Base-by-base conservation (phyloP, 2,329 filamentous ascomycete genomes). In the Aspergillus ochraceoroseus region DNA sequence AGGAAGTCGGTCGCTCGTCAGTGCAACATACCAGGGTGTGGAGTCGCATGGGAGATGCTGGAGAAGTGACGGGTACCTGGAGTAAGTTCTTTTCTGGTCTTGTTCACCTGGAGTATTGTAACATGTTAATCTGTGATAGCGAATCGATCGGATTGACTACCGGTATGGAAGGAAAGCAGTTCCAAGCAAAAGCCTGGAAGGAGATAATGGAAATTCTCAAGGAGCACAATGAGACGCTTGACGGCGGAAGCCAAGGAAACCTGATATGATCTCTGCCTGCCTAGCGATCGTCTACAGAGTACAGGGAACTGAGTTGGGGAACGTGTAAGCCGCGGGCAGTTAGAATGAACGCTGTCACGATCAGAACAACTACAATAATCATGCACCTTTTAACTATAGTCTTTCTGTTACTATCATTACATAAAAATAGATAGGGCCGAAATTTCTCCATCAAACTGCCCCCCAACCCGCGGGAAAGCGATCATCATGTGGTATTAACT, bases 11-110 rank as follows among this genome's bases (percentile, higher is more conserved):
- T 61, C 64, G 3, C 53, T 72, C 14, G 63, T 70, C 11, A 64
- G 62, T 34, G 70, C 64, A 1, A 66, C 66, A 4, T 52, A 63
- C 19, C 57, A 67, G 18, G 69, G 69, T 0, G 50, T 57, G 4
- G 66, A 72, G 31, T 63, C 61, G 6, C 64, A 71, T 40, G 70
- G 70, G 2, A 61, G 59, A 45, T 66, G 64, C 47, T 72, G 67
- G 69, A 62, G 62, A 29, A 62, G 65, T 45, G 67, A 69, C 44
- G 58, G 56, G 22, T 58, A 62, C 40, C 46, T 61, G 14, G 58
- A 63, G 61, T 65, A 57, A 48, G 62, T 50, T n/a, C n/a, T n/a
- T n/a, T 19, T n/a, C 18, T 8, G 9, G 12, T 14, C 7, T 17
- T 13, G 8, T 8, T 6, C 22, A 9, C 26, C 19, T 23, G 20